These are phyloP conservation scores for Lodderomyces oxycetoniae DNA, from an alignment of 1,139 yeast species.

Conservation along the genomic window DNA sequence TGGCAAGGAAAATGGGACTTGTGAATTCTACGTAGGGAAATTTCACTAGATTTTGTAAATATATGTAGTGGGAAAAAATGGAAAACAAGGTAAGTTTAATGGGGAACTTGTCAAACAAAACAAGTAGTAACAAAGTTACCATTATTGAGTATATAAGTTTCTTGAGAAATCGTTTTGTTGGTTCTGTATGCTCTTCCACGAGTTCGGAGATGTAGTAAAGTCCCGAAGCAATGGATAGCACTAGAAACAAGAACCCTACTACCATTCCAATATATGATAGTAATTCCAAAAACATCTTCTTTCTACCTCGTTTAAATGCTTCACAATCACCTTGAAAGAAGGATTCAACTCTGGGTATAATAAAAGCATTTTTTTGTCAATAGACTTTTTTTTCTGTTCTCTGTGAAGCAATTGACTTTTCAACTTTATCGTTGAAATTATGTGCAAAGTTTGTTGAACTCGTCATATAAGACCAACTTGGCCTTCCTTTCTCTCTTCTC, in stretches of 20 bases:
- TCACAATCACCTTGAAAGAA: too few relatives aligned
- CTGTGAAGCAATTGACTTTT: not conserved
- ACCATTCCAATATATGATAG: conserved; percentile 65
- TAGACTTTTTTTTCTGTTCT: not conserved
- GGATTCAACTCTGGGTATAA: too few relatives aligned
- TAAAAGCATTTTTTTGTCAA: too few relatives aligned
- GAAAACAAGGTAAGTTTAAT: conserved; percentile 60
- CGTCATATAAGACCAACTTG: too few relatives aligned
- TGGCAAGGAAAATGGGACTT: conserved; percentile 63
- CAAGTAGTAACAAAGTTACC: conserved; percentile 48
- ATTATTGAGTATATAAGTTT: conserved; percentile 60
- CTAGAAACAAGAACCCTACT: conserved; percentile 68
- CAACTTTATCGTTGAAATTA: too few relatives aligned
- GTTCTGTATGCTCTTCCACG: conserved; percentile 89
- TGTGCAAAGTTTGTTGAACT: too few relatives aligned
- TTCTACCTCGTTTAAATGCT: too few relatives aligned
- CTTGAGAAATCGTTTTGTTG: conserved; percentile 67
- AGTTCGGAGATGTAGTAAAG: conserved; percentile 85
- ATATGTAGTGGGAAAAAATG: conserved; percentile 63
- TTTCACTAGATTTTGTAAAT: conserved; percentile 66
- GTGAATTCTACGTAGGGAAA: conserved; percentile 82
- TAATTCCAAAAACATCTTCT: conserved; percentile 38
- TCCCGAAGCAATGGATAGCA: conserved; percentile 69
- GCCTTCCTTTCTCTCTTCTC: too few relatives aligned
- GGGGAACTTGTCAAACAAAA: conserved; percentile 77